These are phyloP conservation scores for Microbotryomycetes sp. DNA, from an alignment of 1,284 basidiomycete genomes.

Conservation along the genomic window DNA sequence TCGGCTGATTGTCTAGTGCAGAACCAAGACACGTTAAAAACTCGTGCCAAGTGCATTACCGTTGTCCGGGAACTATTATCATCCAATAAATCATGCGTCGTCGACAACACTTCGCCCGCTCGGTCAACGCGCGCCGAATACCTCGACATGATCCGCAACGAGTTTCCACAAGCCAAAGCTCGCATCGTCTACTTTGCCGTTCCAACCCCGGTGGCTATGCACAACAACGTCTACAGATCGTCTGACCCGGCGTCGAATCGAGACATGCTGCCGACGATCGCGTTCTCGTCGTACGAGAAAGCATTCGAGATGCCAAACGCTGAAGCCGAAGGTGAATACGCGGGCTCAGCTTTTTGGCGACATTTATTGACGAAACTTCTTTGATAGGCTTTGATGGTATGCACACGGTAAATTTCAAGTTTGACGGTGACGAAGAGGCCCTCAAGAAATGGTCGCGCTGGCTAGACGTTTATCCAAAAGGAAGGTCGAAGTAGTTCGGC, in stretches of 20 bases:
- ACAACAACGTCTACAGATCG: slow-evolving; percentile 40
- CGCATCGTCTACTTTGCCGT: slow-evolving; percentile 60
- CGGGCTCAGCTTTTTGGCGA: background rate
- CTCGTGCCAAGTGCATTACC: slow-evolving; percentile 64
- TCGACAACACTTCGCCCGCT: slow-evolving; percentile 84
- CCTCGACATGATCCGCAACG: slow-evolving; percentile 55
- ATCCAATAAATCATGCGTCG: slow-evolving; percentile 58
- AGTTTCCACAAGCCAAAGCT: slow-evolving; percentile 6
- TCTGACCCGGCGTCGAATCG: slow-evolving; percentile 54
- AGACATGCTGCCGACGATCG: slow-evolving; percentile 16
- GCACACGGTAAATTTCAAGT: slow-evolving; percentile 66
- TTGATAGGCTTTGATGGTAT: slow-evolving; percentile 77
- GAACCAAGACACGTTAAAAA: slow-evolving; percentile 75
- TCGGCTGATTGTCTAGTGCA: background rate
- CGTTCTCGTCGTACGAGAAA: slow-evolving; percentile 6
- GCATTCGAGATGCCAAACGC: slow-evolving; percentile 5
- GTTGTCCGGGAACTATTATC: slow-evolving; percentile 54
- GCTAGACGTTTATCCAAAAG: slow-evolving; percentile 36
- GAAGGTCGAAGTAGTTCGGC: too few relatives aligned
- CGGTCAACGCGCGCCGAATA: slow-evolving; percentile 59
- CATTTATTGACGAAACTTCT: slow-evolving; percentile 56
- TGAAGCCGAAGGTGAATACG: slow-evolving; percentile 16
- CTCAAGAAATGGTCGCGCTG: slow-evolving; percentile 66
- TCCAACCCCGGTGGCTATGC: slow-evolving; percentile 69
- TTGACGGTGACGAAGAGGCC: slow-evolving; percentile 65